These are phyloP conservation scores for Arabidopsis lyrata DNA, from an alignment of 441 rosid genomes.

Conservation along the genomic window DNA sequence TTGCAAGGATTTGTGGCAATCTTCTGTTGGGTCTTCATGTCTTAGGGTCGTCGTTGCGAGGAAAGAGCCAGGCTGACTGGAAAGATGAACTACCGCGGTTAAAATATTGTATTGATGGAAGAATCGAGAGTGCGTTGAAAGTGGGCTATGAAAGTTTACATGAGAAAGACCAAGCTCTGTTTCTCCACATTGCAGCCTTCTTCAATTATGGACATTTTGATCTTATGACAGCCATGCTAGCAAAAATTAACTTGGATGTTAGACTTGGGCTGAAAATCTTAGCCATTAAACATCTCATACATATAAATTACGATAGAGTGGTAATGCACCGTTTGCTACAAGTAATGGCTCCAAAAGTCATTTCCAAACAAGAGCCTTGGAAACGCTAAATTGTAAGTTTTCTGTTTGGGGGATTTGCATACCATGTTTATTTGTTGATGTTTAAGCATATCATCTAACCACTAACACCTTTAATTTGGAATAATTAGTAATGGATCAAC, in stretches of 20 bases:
- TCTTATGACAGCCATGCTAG: background rate
- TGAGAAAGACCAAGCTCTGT: background rate
- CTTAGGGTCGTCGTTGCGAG: background rate
- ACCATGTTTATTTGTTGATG: background rate
- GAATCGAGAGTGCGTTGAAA: constrained; percentile 9
- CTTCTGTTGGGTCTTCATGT: background rate
- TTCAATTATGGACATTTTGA: background rate
- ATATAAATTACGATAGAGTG: background rate
- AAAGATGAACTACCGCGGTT: background rate
- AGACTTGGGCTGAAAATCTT: background rate
- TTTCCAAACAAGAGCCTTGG: background rate
- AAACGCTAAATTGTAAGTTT: background rate
- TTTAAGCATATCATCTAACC: background rate
- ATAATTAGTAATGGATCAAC: background rate
- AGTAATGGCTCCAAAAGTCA: constrained; percentile 14
- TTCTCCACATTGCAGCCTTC: constrained; percentile 9
- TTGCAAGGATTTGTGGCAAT: background rate
- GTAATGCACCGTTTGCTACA: constrained; percentile 46
- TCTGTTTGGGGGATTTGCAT: background rate
- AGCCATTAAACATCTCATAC: background rate
- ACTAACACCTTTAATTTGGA: background rate
- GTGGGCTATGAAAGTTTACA: background rate
- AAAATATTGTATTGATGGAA: background rate
- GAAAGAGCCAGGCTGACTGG: background rate
- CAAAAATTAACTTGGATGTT: background rate